Evolutionary conservation across 768 basidiomycete genomes (phyloP).

Genomic region (Tylopilus rubrobrunneus): DNA sequence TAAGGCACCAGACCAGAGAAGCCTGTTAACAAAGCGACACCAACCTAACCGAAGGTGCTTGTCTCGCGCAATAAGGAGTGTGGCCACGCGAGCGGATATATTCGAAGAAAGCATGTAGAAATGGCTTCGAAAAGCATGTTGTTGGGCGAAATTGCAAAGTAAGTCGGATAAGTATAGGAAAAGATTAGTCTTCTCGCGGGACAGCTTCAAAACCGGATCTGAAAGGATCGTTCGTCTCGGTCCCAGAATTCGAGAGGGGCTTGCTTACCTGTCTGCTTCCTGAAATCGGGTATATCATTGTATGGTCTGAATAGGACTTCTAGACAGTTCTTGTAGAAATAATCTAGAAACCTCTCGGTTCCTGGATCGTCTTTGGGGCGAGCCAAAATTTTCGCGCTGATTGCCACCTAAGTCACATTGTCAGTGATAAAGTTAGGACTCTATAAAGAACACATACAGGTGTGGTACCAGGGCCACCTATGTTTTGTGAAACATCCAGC

Average conservation of each 20-base stretch:
- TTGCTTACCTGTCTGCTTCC: conserved; percentile 40
- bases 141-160: conserved; percentile 79
- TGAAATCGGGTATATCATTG: conserved; percentile 66
- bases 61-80: conserved; percentile 75
- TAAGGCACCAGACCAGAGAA: conserved; percentile 13
- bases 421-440: conserved; percentile 3
- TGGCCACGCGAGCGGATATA: conserved; percentile 69
- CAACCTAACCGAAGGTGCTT: conserved; percentile 91
- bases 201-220: conserved; percentile 47
- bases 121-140: conserved; percentile 90
- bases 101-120: conserved; percentile 83
- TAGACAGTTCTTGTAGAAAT: conserved; percentile 86
- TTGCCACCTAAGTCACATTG: conserved; percentile 20
- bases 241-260: neutral
- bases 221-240: no score
- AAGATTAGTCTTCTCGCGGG: conserved; percentile 77
- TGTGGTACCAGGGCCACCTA: conserved; percentile 34
- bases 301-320: conserved; percentile 81
- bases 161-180: conserved; percentile 89
- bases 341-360: conserved; percentile 86
- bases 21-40: conserved; percentile 24
- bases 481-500: conserved; percentile 66
- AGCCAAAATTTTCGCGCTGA: conserved; percentile 43
- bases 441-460: conserved; percentile 25
- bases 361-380: conserved; percentile 78